Percentiles rank a stretch among this genome's conserved stretches.
Evolutionary conservation across 805 yeast genomes (phyloP).

Genomic region (Wickerhamomyces strasburgensis): DNA sequence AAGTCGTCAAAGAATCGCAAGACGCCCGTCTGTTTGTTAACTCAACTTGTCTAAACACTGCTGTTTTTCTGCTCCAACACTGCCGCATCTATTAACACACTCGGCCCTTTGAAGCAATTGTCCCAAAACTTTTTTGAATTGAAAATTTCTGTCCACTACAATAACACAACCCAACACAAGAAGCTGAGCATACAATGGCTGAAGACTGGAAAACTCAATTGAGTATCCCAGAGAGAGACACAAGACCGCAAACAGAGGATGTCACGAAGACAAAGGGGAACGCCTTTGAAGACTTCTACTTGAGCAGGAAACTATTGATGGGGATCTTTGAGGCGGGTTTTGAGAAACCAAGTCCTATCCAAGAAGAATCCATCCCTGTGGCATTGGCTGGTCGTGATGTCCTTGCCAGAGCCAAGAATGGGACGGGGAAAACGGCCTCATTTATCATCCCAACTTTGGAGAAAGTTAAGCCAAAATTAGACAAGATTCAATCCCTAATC

Average conservation of each 20-base stretch:
- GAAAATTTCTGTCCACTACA: not conserved
- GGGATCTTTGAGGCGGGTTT: conserved; percentile 99
- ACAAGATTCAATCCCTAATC: conserved; percentile 86
- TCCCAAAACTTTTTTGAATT: no score
- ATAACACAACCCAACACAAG: not conserved
- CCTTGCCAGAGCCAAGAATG: conserved; percentile 96
- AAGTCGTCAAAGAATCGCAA: no score
- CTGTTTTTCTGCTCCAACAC: no score
- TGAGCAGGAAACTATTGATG: conserved; percentile 92
- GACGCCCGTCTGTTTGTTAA: no score
- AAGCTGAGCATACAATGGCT: conserved; percentile 29
- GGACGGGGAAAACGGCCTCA: conserved; percentile 98
- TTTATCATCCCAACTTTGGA: conserved; percentile 92
- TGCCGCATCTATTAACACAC: no score
- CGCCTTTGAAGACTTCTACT: conserved; percentile 84
- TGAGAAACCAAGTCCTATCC: conserved; percentile 96
- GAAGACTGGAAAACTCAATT: conserved; percentile 73
- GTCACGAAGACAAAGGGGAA: conserved; percentile 88
- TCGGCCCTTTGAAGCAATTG: no score
- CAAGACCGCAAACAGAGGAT: conserved; percentile 97
- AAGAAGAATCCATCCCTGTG: conserved; percentile 94
- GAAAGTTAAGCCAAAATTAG: conserved; percentile 75
- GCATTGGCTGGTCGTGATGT: conserved; percentile 95
- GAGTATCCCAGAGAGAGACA: conserved; percentile 76
- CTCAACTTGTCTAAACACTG: no score